Conservation (phyloP, 139 green algal species). For the Pseudopediastrum boryanum region DNA sequence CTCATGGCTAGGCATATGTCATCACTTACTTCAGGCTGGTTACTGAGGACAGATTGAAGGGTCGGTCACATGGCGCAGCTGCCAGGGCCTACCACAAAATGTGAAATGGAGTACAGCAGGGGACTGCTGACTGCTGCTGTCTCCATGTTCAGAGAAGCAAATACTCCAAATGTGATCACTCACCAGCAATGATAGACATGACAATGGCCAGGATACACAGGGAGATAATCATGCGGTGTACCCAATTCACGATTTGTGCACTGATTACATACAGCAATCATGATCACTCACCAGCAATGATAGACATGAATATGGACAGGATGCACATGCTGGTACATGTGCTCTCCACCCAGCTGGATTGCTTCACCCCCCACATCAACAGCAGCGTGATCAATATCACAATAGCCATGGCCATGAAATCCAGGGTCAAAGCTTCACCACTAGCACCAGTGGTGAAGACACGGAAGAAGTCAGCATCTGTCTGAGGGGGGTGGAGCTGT, state of each 20-base stretch:
- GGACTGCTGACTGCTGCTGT: background rate
- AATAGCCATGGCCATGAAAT: slow-evolving; percentile 8
- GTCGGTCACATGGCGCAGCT: too few species aligned
- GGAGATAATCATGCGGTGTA: background rate
- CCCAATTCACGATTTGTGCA: background rate
- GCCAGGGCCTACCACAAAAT: too few species aligned
- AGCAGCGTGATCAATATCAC: slow-evolving; percentile 28
- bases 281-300: slow-evolving; percentile 17
- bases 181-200: background rate
- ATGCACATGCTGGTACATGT: slow-evolving; percentile 17
- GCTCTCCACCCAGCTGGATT: slow-evolving; percentile 30
- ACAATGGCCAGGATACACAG: background rate
- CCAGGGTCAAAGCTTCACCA: background rate
- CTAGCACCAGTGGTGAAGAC: slow-evolving; percentile 5
- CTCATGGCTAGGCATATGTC: too few species aligned
- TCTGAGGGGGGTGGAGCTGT: background rate
- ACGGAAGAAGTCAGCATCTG: background rate
- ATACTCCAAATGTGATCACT: background rate
- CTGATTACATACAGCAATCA: background rate
- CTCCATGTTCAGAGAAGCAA: background rate
- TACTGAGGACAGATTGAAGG: too few species aligned
- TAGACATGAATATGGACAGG: slow-evolving; percentile 21
- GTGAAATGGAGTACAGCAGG: background rate
- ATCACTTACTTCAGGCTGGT: too few species aligned
- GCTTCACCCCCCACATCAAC: slow-evolving; percentile 18